These are phyloP conservation scores for Setaria viridis DNA, from an alignment of 202 grass and related monocot species.

Conservation along the genomic window DNA sequence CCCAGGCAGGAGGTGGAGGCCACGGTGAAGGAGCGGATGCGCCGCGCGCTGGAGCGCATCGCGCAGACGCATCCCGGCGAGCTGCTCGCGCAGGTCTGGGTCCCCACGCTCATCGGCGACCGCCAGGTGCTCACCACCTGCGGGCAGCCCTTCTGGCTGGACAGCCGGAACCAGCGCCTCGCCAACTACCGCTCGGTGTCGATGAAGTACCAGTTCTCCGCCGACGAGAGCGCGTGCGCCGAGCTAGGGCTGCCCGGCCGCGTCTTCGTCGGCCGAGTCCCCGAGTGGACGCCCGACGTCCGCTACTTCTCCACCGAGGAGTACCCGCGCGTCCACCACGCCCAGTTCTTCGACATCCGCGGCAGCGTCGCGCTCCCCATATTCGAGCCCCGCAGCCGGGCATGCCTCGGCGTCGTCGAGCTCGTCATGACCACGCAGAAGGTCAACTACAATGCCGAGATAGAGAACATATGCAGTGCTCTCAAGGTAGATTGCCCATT, in stretches of 20 bases:
- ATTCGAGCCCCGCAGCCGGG: slow-evolving; percentile 60
- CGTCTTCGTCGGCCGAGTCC: slow-evolving; percentile 87
- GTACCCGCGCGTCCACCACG: slow-evolving; percentile 81
- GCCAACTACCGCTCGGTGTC: slow-evolving; percentile 71
- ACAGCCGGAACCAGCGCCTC: slow-evolving; percentile 58
- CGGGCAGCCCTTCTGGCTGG: slow-evolving; percentile 79
- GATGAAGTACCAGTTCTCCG: slow-evolving; percentile 79
- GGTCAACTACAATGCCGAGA: slow-evolving; percentile 81
- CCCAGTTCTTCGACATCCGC: slow-evolving; percentile 72
- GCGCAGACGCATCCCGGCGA: slow-evolving; percentile 61
- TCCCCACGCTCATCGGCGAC: slow-evolving; percentile 69
- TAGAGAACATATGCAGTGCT: slow-evolving; percentile 90
- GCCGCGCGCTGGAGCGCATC: slow-evolving; percentile 65
- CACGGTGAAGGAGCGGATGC: slow-evolving; percentile 70
- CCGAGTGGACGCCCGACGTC: slow-evolving; percentile 98
- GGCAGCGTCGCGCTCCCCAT: slow-evolving; percentile 83
- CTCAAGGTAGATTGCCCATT: slow-evolving; percentile 65
- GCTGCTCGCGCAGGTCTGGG: slow-evolving; percentile 84
- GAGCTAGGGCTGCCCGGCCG: slow-evolving; percentile 75
- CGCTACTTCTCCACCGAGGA: slow-evolving; percentile 80
- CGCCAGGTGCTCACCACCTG: slow-evolving; percentile 84
- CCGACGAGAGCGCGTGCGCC: slow-evolving; percentile 61
- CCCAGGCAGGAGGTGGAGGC: neutral
- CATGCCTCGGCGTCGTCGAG: slow-evolving; percentile 89
- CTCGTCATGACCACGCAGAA: slow-evolving; percentile 87